Base-by-base conservation (phyloP, 108 stramenopile species). In the Pinguiococcus pyrenoidosus region DNA sequence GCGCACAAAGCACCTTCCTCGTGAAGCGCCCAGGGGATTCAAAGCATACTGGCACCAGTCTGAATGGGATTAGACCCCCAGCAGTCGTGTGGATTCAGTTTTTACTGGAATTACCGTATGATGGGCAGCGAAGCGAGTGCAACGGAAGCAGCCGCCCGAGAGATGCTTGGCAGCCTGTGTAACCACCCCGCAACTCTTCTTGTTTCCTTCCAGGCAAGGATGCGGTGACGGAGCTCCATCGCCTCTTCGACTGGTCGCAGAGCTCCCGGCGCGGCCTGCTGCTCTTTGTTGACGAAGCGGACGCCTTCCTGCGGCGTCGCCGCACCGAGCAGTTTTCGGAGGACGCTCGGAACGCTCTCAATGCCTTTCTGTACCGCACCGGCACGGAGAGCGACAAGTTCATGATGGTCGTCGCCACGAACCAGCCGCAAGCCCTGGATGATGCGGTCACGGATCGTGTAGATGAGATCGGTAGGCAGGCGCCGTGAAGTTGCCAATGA, bases 391-490 rank as follows among this genome's bases (percentile, higher is more conserved):
- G 82, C 51, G 82, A 90, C 63, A 81, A 96, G 54, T 90, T 99
- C 68, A 99, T 99, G 97, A 82, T 99, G 78, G 93, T 99, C 18
- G 89, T 89, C 54, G 97, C 97, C 4, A 87, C 86, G 56, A 99
- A 99, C 70, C 89, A 92, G 58, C 92, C 97, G 20, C 69, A 80
- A 29, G 89, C 96, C 53, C 92, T 99, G 52, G 97, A 99, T 58
- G 78, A 75, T 54, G 97, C 97, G 21, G 73, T 99, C 38, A 69
- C 86, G 71, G 97, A 99, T 78, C 94, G 97, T 69, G 80, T 94
- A 43, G 97, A 99, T 70, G 97, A 99, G 75, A 91, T 92, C 82
- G n/a, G n/a, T n/a, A n/a, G n/a, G n/a, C n/a, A n/a, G n/a, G n/a
- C n/a, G n/a, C n/a, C n/a, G n/a, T n/a, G n/a, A n/a, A n/a, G n/a